Evolutionary conservation across 768 basidiomycete genomes (phyloP).

Genomic region (Pleurotus cornucopiae): DNA sequence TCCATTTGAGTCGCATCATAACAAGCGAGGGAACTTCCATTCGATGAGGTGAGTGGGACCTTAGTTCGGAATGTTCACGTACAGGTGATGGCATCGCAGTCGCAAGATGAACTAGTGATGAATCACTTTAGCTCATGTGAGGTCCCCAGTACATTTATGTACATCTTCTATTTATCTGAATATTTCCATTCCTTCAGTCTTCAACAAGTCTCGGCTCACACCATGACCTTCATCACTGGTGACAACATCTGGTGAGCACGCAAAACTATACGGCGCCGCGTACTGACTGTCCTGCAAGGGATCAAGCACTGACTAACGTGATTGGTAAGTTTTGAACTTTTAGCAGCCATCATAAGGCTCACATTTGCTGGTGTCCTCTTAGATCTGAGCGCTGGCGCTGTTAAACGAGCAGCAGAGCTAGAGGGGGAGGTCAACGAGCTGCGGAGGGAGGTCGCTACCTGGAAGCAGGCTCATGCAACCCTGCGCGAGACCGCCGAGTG

Average conservation of each 20-base stretch:
- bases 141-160: conserved; percentile 16
- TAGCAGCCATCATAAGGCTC: conserved; percentile 1
- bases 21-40: not conserved
- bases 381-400: conserved; percentile 63
- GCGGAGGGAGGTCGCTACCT: conserved; percentile 63
- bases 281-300: conserved; percentile 34
- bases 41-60: not conserved
- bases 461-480: conserved; percentile 67
- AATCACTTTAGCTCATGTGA: conserved; percentile 6
- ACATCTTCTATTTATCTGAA: conserved; percentile 29
- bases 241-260: conserved; percentile 60
- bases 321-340: conserved; percentile 36
- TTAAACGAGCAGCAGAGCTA: conserved; percentile 60
- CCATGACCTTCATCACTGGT: conserved; percentile 54
- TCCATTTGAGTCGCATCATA: too few species aligned
- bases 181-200: conserved; percentile 28
- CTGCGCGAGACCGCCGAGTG: conserved; percentile 60
- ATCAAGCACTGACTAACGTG: conserved; percentile 60
- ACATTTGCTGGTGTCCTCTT: conserved; percentile 3
- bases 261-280: too few species aligned
- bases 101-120: conserved; percentile 3
- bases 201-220: conserved; percentile 18
- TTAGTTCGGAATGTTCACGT: conserved; percentile 26
- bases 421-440: conserved; percentile 64
- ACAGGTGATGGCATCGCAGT: conserved; percentile 10